phyloP scores from a whole-genome alignment of 148 eudicot species.

The Mesembryanthemum crystallinum region DNA sequence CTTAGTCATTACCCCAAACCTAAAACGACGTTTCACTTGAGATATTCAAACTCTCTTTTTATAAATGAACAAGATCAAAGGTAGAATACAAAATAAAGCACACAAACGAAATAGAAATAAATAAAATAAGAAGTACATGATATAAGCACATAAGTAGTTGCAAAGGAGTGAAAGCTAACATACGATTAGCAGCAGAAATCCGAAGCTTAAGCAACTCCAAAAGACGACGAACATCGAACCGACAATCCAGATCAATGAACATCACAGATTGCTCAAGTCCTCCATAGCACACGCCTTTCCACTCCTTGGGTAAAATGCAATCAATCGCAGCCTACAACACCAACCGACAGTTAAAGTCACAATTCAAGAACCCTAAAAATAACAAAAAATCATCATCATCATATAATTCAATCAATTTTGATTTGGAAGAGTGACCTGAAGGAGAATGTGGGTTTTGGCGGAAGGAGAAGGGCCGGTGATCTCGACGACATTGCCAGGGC shows the following conservation, averaged over 20 bases:
- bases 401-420: neutral
- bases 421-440: conserved; percentile 43
- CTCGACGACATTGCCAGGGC: conserved; percentile 74
- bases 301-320: conserved; percentile 80
- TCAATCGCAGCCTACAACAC: conserved; percentile 52
- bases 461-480: conserved; percentile 79
- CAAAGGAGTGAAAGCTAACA: no score
- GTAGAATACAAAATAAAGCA: neutral
- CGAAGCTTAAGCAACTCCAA: conserved; percentile 45
- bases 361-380: neutral
- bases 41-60: no score
- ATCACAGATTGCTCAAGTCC: conserved; percentile 64
- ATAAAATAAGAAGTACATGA: no score
- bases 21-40: neutral
- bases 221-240: conserved; percentile 70
- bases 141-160: no score
- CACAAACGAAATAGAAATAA: neutral
- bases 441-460: conserved; percentile 72
- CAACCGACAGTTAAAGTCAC: neutral
- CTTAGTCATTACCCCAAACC: neutral
- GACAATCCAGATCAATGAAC: conserved; percentile 89
- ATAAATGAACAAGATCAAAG: neutral
- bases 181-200: conserved; percentile 39
- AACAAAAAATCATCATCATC: no score
- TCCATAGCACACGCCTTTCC: conserved; percentile 74